Evolutionary conservation across 2,329 filamentous ascomycete genomes (phyloP), one percentile per base, ranked within the genome.

Genomic region (Fusarium subtropicale): DNA sequence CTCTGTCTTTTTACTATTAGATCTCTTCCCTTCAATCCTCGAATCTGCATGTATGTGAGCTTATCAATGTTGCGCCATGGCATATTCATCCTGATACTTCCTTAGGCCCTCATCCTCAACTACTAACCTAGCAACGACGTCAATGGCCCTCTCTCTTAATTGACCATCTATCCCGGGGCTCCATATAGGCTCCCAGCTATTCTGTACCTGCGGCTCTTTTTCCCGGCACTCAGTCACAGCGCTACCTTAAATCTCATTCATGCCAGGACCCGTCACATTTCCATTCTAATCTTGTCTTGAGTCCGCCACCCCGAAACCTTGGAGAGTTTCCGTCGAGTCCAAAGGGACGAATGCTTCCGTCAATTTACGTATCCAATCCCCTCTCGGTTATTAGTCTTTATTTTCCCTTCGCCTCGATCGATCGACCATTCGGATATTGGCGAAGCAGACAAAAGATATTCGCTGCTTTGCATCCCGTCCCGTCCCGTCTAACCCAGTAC

Each of bases 131-230:
- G 36, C 36, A 39, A 20, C 36, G 34, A 57, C 60, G 34, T 50
- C 47, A 54, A 51, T 41, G 24, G 48, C 11, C 18, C 11, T 52
- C 18, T 51, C n/a, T 39, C 28, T 30, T 39, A 39, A 30, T 38
- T 34, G 11, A 28, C 24, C 18, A 41, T 41, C 36, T 30, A 22
- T 24, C 26, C 36, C 7, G n/a, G 24, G 48, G 48, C 34, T 28
- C 48, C 48, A 52, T 52, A 41, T 28, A 41, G 26, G 22, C 45
- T 33, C 20, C 15, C 30, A 31, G 15, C 31, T 54, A 20, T 13
- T 39, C 34, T 39, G 36, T 39, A 39, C 36, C n/a, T 55, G 65
- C 67, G 71, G 69, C 71, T 74, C 71, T 66, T 66, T 52, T 28
- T 67, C 56, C 58, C 55, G 56, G 48, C 26, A 28, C 56, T 63